Conservation (phyloP, 176 grass and related monocot genomes). For the Saccharum officinarum region DNA sequence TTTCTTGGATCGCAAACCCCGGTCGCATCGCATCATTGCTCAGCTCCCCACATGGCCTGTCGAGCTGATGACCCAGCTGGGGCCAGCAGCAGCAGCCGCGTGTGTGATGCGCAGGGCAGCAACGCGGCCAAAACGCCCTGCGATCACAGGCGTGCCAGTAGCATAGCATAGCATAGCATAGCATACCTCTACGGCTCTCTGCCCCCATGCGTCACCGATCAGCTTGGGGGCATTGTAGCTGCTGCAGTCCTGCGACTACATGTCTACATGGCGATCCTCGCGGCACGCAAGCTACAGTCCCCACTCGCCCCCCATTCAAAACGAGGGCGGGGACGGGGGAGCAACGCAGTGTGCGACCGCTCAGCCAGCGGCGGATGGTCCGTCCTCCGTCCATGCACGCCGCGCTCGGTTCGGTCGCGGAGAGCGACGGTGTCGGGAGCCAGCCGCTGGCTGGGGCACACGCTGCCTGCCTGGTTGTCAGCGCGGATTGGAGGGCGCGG, state of each 20-base stretch:
- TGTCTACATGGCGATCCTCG: neutral
- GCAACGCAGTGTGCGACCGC: constrained; percentile 13
- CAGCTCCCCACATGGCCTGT: constrained; percentile 42
- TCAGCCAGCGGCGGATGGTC: neutral
- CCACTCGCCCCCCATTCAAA: neutral
- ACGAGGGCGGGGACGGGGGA: too few species aligned
- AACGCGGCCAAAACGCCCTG: neutral
- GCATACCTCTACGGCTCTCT: too few species aligned
- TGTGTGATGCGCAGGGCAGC: constrained; percentile 24
- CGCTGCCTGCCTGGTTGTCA: constrained; percentile 11
- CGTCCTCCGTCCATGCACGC: neutral
- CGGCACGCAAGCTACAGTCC: neutral
- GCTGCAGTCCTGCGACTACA: neutral
- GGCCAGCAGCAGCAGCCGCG: neutral
- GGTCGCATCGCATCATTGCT: neutral
- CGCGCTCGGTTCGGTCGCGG: neutral
- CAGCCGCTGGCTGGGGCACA: constrained; percentile 39
- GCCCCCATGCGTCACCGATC: neutral
- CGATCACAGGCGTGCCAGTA: neutral
- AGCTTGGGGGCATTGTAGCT: neutral
- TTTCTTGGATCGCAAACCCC: constrained; percentile 23
- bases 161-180: too few species aligned
- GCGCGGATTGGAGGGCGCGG: neutral
- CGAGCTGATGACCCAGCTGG: neutral
- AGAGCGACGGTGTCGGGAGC: constrained; percentile 47